Conservation (phyloP, 2,329 filamentous ascomycete species). For the Diaporthe sp. region DNA sequence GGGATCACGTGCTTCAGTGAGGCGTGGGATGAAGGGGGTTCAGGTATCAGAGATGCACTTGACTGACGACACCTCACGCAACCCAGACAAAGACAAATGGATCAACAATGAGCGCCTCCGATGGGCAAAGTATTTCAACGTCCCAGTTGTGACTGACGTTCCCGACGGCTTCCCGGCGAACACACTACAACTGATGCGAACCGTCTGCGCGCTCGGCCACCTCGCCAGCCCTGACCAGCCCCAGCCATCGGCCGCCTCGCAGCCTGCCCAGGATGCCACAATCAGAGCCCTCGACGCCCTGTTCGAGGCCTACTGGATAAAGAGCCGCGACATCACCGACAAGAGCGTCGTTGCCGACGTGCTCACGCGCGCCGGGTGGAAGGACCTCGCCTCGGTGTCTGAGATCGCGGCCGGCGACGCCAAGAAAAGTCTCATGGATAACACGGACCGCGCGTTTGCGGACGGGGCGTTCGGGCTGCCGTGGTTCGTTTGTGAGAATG, state of each 20-base stretch:
- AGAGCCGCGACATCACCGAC: slow-evolving; percentile 48
- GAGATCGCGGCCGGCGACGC: slow-evolving; percentile 46
- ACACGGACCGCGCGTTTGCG: slow-evolving; percentile 54
- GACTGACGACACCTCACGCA: neutral
- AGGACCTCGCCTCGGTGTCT: slow-evolving; percentile 48
- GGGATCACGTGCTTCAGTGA: neutral
- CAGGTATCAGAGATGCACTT: neutral
- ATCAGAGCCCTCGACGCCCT: slow-evolving; percentile 51
- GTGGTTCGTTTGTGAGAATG: slow-evolving; percentile 55
- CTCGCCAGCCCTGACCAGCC: slow-evolving; percentile 44
- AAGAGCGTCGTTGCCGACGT: slow-evolving; percentile 48
- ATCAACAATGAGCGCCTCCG: slow-evolving; percentile 52
- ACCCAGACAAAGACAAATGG: slow-evolving; percentile 56
- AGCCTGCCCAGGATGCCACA: slow-evolving; percentile 41
- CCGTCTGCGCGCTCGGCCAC: slow-evolving; percentile 48
- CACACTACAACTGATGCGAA: slow-evolving; percentile 54
- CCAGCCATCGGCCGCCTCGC: neutral
- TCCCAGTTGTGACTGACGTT: slow-evolving; percentile 51
- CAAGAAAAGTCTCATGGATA: slow-evolving; percentile 50
- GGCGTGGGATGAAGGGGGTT: no score
- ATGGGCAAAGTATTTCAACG: slow-evolving; percentile 52
- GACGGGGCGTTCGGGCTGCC: slow-evolving; percentile 56
- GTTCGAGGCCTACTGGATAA: slow-evolving; percentile 52
- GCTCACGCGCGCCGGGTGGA: slow-evolving; percentile 46
- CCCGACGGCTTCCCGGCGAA: slow-evolving; percentile 55